These are phyloP conservation scores for Coleophoma eucalyptorum DNA, from an alignment of 2,329 filamentous ascomycete genomes.

Conservation along the genomic window DNA sequence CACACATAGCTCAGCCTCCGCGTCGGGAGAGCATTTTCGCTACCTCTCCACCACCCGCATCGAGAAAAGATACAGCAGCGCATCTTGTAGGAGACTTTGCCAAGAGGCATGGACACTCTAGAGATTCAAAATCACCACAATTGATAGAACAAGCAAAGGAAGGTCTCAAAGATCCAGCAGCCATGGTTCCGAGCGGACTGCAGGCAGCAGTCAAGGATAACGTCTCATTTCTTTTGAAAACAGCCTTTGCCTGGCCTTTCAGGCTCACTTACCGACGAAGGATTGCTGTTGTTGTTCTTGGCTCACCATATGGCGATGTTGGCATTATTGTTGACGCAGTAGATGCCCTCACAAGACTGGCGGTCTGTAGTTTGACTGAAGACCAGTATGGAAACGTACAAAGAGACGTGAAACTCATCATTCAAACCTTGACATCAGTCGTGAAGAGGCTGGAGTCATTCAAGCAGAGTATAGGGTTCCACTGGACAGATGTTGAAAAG, in stretches of 20 bases:
- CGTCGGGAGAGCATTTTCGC: conserved; percentile 23
- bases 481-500: conserved; percentile 73
- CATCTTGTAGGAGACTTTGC: conserved; percentile 20
- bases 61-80: conserved; percentile 10
- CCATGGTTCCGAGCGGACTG: conserved; percentile 45
- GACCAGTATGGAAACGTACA: conserved; percentile 87
- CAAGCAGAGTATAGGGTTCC: conserved; percentile 51
- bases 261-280: conserved; percentile 64
- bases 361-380: conserved; percentile 71
- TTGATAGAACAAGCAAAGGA: conserved; percentile 33
- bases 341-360: conserved; percentile 65
- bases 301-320: conserved; percentile 67
- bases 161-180: conserved; percentile 32
- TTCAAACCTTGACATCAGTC: conserved; percentile 67
- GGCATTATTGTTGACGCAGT: conserved; percentile 68
- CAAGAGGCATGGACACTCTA: conserved; percentile 22
- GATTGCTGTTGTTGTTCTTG: conserved; percentile 65
- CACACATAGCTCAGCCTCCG: conserved; percentile 19
- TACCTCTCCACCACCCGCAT: conserved; percentile 9
- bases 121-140: conserved; percentile 7
- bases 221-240: conserved; percentile 41
- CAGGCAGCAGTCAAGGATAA: conserved; percentile 44
- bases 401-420: conserved; percentile 69
- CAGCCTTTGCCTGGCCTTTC: conserved; percentile 62
- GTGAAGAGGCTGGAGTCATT: conserved; percentile 69